Base-by-base conservation (phyloP, 306 rosid species). In the Lathyrus aphaca region DNA sequence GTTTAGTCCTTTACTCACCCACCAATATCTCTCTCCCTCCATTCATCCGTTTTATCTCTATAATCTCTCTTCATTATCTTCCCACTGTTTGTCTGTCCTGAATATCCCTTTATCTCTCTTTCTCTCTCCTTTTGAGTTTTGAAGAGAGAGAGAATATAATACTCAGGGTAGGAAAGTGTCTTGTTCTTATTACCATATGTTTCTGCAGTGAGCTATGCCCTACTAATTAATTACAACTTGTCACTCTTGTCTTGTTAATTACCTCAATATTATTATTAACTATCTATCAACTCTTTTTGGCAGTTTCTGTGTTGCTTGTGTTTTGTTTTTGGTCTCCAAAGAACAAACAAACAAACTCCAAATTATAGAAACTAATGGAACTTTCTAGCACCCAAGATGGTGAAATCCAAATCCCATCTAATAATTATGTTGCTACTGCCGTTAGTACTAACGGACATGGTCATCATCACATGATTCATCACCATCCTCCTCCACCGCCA, bases 1-100 rank as follows among this genome's bases (percentile, higher is more conserved):
- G 85, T 78, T 80, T 83, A 83, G 87, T 83, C 82, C 86, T 82
- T 80, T 83, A 59, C 86, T 54, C 35, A 45, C 86, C 86, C 49
- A 30, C 46, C 80, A 72, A 83, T 71, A 74, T 40, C 73, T 71
- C 44, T 42, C 32, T 37, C 2, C 56, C 9, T 23, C 27, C 10
- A 9, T 18, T 17, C 56, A 9, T 18, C 56, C 18, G 2, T 23
- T 23, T 23, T 23, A 4, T 50, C 3, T 50, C 55, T 50, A 9
- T 45, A 48, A 15, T 15, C 23, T 16, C 8, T n/a, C 17, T 46
- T 46, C 53, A 44, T 13, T 44, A 44, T 44, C 49, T 46, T 46
- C 4, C n/a, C 53, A 49, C 55, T 49, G 5, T 49, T 49, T 45
- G 3, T 44, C 8, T 45, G 3, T 49, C 21, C 8, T 9, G 21